Base-by-base conservation (phyloP, 371 early-diverging fungal species). In the Rhizopus sp. region DNA sequence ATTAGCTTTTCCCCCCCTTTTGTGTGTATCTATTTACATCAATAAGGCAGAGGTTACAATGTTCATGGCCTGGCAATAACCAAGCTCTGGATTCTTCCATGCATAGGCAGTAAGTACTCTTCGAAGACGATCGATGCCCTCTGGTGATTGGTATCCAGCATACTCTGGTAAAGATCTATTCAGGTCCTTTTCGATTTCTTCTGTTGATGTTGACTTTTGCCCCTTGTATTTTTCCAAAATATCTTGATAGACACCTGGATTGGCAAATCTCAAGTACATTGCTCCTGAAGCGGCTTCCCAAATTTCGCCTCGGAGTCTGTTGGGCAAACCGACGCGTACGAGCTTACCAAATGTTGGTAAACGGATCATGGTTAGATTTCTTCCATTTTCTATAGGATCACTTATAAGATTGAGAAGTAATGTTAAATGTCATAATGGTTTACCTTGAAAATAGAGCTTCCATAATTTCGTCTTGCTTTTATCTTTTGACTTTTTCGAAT, bases 1-100 rank as follows among this genome's bases (percentile, higher is more conserved):
- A 31, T 57, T 7, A 44, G n/a, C 41, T 47, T 37, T 12, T 51
- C n/a, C 16, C 13, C 15, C 39, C 17, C 8, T 30, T 7, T 9
- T 31, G 16, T 49, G 8, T 29, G 7, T 37, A 32, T 3, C 7
- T 3, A 32, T 69, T 69, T 77, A 85, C 77, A 98, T 93, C 39
- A 98, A 76, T 47, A 98, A 77, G 1, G 95, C 94, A 33, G 93
- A 93, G 13, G 93, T 93, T 1, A 98, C 92, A 71, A 98, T 95
- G 70, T 98, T 98, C 99, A 98, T 98, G 0, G 99, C 98, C 69
- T 98, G 98, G 70, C 98, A 97, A 70, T 98, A 98, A 8, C 99
- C 99, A 37, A 98, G 84, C 64, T 95, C 95, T 0, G 92, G 88
- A 62, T 93, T 86, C 47, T 86, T 87, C 87, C 89, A 88, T 37